Conservation (phyloP, 2,329 filamentous ascomycete species). For the Penicillium occitanis region DNA sequence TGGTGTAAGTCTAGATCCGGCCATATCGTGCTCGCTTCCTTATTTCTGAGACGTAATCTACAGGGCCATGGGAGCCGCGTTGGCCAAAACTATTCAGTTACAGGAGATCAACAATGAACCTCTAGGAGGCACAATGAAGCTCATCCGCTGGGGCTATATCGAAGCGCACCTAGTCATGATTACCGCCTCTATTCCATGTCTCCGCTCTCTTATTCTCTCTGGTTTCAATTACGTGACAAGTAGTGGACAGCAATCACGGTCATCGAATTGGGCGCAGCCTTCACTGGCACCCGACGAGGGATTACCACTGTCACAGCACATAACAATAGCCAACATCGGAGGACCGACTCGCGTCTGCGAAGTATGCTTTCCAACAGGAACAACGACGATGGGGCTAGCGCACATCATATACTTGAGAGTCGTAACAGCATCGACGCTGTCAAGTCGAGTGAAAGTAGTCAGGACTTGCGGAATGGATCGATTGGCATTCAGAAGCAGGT, state of each 20-base stretch:
- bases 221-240: conserved; percentile 9
- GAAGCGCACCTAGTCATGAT: conserved; percentile 34
- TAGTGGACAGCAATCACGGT: conserved; percentile 6
- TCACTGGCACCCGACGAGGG: conserved; percentile 1
- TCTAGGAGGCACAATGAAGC: conserved; percentile 25
- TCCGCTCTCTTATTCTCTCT: conserved; percentile 28
- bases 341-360: not conserved
- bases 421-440: not conserved
- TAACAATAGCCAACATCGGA: conserved; percentile 1
- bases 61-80: conserved; percentile 30
- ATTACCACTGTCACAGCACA: conserved; percentile 9
- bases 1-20: conserved; percentile 29
- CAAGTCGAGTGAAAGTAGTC: conserved; percentile 4
- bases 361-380: conserved; percentile 6
- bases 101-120: conserved; percentile 11
- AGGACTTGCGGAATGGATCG: not conserved
- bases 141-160: conserved; percentile 31
- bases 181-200: conserved; percentile 32
- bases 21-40: not conserved
- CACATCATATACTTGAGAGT: conserved; percentile 7
- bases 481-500: conserved; percentile 10
- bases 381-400: conserved; percentile 1
- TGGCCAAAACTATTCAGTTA: conserved; percentile 28
- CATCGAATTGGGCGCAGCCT: not conserved
- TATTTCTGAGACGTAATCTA: not conserved